A percentile compares a stretch with the other conserved stretches of the same genome.
phyloP scores from a whole-genome alignment of 2,329 filamentous ascomycete species.

The Stagonosporopsis cucurbitacearum region DNA sequence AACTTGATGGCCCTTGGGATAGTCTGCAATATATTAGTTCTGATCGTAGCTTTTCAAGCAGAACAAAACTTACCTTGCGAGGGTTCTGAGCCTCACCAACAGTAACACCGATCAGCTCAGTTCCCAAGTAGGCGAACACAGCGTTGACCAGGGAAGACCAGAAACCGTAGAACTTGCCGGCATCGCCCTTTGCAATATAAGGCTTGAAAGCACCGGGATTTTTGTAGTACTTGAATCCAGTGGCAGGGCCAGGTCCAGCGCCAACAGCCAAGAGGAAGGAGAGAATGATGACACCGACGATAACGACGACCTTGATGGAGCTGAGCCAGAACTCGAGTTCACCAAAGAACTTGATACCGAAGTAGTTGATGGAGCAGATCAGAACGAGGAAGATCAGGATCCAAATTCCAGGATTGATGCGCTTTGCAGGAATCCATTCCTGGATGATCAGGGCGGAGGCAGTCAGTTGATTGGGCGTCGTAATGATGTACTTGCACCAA shows the following conservation, averaged over 20 bases:
- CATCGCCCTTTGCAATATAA: slow-evolving; percentile 43
- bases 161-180: slow-evolving; percentile 55
- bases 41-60: not conserved
- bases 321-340: slow-evolving; percentile 60
- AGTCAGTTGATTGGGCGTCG: slow-evolving; percentile 84
- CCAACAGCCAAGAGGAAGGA: slow-evolving; percentile 54
- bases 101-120: slow-evolving; percentile 78
- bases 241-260: slow-evolving; percentile 49
- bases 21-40: slow-evolving; percentile 48
- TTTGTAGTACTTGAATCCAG: slow-evolving; percentile 56
- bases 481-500: slow-evolving; percentile 80
- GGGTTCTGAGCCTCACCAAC: slow-evolving; percentile 83
- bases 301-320: slow-evolving; percentile 55
- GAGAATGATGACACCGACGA: slow-evolving; percentile 55
- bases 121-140: slow-evolving; percentile 76
- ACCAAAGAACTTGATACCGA: slow-evolving; percentile 64
- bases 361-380: slow-evolving; percentile 55
- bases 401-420: slow-evolving; percentile 78
- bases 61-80: slow-evolving; percentile 53
- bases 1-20: slow-evolving; percentile 80
- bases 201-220: slow-evolving; percentile 54
- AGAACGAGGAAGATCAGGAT: slow-evolving; percentile 65
- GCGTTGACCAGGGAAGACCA: slow-evolving; percentile 78
- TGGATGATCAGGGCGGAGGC: slow-evolving; percentile 80
- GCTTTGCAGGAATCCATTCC: slow-evolving; percentile 72